Evolutionary conservation across 2,329 filamentous ascomycete genomes (phyloP).

Genomic region (Ophiocordyceps unilateralis): DNA sequence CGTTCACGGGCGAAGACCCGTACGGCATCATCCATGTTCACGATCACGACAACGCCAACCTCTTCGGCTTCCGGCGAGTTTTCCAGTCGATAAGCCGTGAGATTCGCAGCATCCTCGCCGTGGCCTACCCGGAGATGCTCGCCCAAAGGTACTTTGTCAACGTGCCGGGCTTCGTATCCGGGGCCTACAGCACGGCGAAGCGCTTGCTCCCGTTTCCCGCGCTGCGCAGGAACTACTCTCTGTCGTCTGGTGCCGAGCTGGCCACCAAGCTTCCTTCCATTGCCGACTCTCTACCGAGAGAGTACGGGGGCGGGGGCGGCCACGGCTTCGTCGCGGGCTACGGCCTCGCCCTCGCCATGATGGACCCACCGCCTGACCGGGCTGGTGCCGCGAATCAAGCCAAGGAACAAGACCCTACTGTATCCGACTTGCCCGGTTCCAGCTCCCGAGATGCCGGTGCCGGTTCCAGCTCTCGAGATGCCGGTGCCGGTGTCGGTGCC

Average conservation of each 20-base stretch:
- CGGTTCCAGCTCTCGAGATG: too few relatives aligned
- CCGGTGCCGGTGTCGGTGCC: too few relatives aligned
- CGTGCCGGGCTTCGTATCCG: conserved; percentile 91
- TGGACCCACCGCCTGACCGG: not conserved
- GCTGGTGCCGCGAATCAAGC: too few relatives aligned
- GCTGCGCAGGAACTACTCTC: conserved; percentile 63
- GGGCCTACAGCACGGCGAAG: conserved; percentile 60
- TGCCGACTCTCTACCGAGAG: conserved; percentile 48
- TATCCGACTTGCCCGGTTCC: too few relatives aligned
- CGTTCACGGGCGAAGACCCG: conserved; percentile 58
- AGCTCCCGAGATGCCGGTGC: too few relatives aligned
- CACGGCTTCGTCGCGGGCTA: conserved; percentile 3
- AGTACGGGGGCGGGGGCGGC: conserved; percentile 60
- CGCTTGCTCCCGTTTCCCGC: conserved; percentile 57
- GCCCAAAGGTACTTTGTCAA: conserved; percentile 88
- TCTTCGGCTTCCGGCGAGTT: conserved; percentile 62
- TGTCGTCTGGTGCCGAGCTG: conserved; percentile 55
- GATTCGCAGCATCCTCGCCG: conserved; percentile 66
- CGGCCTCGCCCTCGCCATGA: conserved; percentile 8
- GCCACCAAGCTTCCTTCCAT: conserved; percentile 41
- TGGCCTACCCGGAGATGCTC: conserved; percentile 77
- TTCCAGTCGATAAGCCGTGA: conserved; percentile 63
- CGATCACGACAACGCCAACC: conserved; percentile 71
- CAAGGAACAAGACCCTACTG: too few relatives aligned
- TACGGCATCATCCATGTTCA: conserved; percentile 89